A percentile compares a stretch with the other conserved stretches of the same genome.
phyloP scores from a whole-genome alignment of 2,329 filamentous ascomycete genomes.

The Penicillium olsonii region DNA sequence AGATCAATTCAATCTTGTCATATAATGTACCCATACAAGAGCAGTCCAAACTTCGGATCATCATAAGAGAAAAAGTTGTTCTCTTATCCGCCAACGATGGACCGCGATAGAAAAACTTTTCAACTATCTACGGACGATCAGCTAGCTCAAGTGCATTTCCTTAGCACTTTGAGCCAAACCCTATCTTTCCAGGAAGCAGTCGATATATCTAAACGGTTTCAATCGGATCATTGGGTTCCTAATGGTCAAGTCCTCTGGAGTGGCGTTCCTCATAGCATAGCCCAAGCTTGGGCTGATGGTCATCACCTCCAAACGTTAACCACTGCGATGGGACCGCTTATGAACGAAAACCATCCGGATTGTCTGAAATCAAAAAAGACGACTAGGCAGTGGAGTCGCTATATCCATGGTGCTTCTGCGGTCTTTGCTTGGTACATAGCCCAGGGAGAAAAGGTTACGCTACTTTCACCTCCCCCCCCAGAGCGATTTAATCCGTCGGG shows the following conservation, averaged over 20 bases:
- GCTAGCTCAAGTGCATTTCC: background rate
- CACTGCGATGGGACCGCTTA: background rate
- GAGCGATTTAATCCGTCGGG: background rate
- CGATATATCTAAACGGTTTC: constrained; percentile 3
- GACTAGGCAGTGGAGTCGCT: background rate
- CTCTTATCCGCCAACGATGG: background rate
- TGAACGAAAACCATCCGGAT: background rate
- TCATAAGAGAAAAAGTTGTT: background rate
- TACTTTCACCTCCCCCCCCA: background rate
- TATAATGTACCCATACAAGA: background rate
- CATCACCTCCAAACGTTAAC: constrained; percentile 5
- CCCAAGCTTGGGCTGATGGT: constrained; percentile 10
- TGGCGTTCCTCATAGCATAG: constrained; percentile 2
- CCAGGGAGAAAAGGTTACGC: background rate
- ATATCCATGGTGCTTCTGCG: background rate
- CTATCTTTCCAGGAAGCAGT: background rate
- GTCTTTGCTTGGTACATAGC: background rate
- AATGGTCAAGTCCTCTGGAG: constrained; percentile 16
- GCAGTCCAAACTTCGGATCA: background rate
- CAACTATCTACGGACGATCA: background rate
- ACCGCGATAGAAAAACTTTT: background rate
- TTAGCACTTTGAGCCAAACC: background rate
- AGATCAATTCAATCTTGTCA: background rate
- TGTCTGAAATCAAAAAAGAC: background rate
- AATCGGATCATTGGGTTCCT: constrained; percentile 8